A percentile compares a stretch with the other conserved stretches of the same genome.
Conservation (phyloP, 352 stramenopile genomes). For the Phytophthora uliginosa region DNA sequence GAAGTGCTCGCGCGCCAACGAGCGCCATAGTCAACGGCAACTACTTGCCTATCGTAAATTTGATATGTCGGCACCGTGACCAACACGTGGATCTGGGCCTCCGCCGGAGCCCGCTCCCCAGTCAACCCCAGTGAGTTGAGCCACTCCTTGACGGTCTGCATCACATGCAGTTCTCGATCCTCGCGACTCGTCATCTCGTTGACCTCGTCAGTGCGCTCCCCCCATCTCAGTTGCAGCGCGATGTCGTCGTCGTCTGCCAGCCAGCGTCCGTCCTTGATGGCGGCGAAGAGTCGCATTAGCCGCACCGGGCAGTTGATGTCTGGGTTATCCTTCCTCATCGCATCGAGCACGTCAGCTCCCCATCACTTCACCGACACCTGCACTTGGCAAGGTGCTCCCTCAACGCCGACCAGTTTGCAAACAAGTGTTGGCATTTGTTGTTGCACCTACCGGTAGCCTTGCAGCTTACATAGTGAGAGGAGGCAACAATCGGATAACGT, state of each 20-base stretch:
- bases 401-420: too few species aligned
- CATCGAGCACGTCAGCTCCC: too few species aligned
- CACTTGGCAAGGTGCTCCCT: too few species aligned
- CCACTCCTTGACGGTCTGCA: background rate
- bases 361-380: too few species aligned
- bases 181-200: background rate
- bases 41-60: background rate
- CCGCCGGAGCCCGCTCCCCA: too few species aligned
- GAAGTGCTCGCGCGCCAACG: too few species aligned
- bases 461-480: too few species aligned
- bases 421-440: too few species aligned
- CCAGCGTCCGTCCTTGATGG: background rate
- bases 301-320: too few species aligned
- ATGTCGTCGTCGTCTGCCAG: background rate
- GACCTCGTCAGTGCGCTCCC: background rate
- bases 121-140: background rate
- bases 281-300: background rate
- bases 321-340: too few species aligned
- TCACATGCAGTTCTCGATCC: background rate
- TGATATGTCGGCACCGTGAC: background rate
- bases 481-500: too few species aligned
- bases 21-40: background rate
- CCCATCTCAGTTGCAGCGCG: background rate
- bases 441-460: too few species aligned
- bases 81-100: background rate